Percentiles rank a stretch among this genome's conserved stretches.
Conservation (phyloP, 495 filamentous ascomycete species). For the Margaritispora aquatica region DNA sequence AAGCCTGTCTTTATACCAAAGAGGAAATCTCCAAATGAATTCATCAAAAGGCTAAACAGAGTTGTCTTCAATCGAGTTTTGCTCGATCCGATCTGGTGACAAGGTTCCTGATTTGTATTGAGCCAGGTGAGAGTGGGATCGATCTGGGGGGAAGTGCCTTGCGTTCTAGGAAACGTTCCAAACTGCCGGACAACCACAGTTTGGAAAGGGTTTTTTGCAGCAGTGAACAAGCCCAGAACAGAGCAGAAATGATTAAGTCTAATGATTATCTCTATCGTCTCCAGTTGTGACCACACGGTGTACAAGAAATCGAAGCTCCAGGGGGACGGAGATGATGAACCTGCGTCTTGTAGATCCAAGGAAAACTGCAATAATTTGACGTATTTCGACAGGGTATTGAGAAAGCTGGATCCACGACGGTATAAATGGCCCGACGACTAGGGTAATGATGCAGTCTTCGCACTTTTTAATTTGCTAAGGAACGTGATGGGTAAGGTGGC, state of each 20-base stretch:
- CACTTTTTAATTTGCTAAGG: too few relatives aligned
- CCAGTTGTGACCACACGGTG: too few relatives aligned
- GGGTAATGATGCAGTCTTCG: neutral
- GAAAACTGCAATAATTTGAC: neutral
- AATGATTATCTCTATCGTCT: too few relatives aligned
- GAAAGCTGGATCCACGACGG: neutral
- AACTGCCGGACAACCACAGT: too few relatives aligned
- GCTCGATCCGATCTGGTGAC: conserved; percentile 4
- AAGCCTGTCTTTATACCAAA: neutral
- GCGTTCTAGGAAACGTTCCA: too few relatives aligned
- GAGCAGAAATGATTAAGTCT: neutral
- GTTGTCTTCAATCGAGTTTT: too few relatives aligned
- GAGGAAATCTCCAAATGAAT: neutral
- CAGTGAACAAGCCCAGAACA: too few relatives aligned
- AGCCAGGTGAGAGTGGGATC: conserved; percentile 6
- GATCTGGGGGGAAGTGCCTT: neutral
- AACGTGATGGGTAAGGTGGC: neutral
- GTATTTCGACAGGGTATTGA: neutral
- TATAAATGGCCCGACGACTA: neutral
- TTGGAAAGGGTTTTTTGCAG: too few relatives aligned
- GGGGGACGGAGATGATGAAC: neutral
- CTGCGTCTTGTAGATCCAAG: neutral
- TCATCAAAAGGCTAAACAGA: too few relatives aligned
- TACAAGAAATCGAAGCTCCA: too few relatives aligned
- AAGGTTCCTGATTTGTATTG: neutral